A percentile compares a stretch with the other conserved stretches of the same genome.
phyloP scores from a whole-genome alignment of 1,284 basidiomycete genomes.

The Xerocomus nothofagi region DNA sequence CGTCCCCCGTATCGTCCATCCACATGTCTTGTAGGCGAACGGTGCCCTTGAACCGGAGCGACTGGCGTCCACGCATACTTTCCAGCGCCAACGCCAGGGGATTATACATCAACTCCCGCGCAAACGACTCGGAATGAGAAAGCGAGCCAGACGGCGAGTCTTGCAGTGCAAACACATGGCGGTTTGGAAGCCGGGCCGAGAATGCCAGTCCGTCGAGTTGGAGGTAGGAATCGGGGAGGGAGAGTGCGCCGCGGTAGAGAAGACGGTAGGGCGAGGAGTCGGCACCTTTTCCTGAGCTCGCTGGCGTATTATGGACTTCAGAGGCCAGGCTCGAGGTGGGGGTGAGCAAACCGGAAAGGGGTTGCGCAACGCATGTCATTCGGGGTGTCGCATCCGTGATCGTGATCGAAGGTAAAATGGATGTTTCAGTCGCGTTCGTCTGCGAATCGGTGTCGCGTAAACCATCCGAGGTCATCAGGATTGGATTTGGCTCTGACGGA shows the following conservation, averaged over 20 bases:
- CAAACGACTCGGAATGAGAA: conserved; percentile 29
- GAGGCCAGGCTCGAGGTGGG: conserved; percentile 4
- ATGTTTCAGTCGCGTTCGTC: not conserved
- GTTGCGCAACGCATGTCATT: conserved; percentile 3
- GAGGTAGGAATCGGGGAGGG: conserved; percentile 69
- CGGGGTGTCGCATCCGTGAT: conserved; percentile 25
- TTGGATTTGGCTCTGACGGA: not conserved
- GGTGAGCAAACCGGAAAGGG: not conserved
- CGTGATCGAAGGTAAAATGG: conserved; percentile 8
- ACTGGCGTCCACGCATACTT: conserved; percentile 75
- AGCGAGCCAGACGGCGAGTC: conserved; percentile 37
- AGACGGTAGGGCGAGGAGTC: conserved; percentile 43
- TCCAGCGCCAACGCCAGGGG: conserved; percentile 71
- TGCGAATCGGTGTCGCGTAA: not conserved
- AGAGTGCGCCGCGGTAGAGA: conserved; percentile 74
- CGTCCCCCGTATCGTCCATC: conserved; percentile 58
- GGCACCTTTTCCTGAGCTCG: not conserved
- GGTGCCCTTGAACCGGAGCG: conserved; percentile 57
- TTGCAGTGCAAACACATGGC: conserved; percentile 29
- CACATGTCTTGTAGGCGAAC: conserved; percentile 54
- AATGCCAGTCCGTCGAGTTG: conserved; percentile 74
- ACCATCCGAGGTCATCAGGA: not conserved
- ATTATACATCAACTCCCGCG: conserved; percentile 54
- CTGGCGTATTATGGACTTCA: not conserved
- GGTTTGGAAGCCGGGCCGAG: conserved; percentile 38